Evolutionary conservation across 371 early-diverging fungal genomes (phyloP).

Genomic region (Mucor saturninus): DNA sequence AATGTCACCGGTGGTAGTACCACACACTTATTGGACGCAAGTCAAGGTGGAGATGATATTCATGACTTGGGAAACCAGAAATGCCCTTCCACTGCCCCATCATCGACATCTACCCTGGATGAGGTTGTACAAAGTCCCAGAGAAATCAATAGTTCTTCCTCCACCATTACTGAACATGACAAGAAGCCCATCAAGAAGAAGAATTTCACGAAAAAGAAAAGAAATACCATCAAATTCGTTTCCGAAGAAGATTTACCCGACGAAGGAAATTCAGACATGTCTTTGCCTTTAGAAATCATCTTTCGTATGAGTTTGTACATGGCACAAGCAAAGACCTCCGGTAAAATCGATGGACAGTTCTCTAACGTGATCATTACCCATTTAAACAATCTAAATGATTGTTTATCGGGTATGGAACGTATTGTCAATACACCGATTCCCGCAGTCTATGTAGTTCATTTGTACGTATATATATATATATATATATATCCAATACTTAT

Average conservation of each 20-base stretch:
- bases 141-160: background rate
- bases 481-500: background rate
- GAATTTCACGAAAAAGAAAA: conserved; percentile 9
- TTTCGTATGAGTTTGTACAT: conserved; percentile 62
- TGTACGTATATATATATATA: conserved; percentile 37
- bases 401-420: conserved; percentile 72
- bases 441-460: conserved; percentile 76
- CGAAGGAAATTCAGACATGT: conserved; percentile 50
- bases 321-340: conserved; percentile 48
- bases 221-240: conserved; percentile 21
- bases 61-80: conserved; percentile 20
- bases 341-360: conserved; percentile 55
- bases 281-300: conserved; percentile 64
- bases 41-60: conserved; percentile 22
- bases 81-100: conserved; percentile 13
- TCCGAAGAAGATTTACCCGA: conserved; percentile 51
- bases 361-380: conserved; percentile 55
- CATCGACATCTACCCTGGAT: conserved; percentile 12
- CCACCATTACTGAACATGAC: background rate
- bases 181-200: conserved; percentile 1
- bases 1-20: conserved; percentile 5
- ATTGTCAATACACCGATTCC: conserved; percentile 84
- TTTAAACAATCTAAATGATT: conserved; percentile 64
- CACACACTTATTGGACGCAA: conserved; percentile 17
- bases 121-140: background rate